Evolutionary conservation across 1,139 yeast species (phyloP), one percentile per base, ranked within the genome.

Genomic region (Tardiomyces blankii): DNA sequence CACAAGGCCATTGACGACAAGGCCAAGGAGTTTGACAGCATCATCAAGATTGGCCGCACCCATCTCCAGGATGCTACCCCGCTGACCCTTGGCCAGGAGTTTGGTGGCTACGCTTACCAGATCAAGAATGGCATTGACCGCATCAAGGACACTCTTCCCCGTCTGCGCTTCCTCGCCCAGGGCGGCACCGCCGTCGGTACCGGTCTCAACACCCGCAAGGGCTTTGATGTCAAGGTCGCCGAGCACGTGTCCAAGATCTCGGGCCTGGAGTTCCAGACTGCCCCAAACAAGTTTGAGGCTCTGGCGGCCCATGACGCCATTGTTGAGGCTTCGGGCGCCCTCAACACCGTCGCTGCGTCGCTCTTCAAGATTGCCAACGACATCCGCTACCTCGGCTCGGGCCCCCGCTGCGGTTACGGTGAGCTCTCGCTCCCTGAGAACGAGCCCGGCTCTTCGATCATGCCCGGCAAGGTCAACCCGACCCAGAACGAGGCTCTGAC

Each of bases 111-210:
- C 68, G 95, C 84, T 44, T 93, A 86, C 65, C 98, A 91, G 72
- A 67, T 93, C 55, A 77, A 85, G 58, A 85, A 86, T 63, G 97
- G 97, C 64, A 83, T 91, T 57, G 83, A 73, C 57, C 79, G 98
- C 65, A 81, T 91, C 51, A 87, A 87, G 70, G 72, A 71, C 53
- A 66, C 82, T 45, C 76, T 91, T 54, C 87, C 87, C 55, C 78
- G 81, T 66, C 75, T 91, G 65, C 75, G 82, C 61, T 78, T 66
- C 63, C 77, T 91, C 59, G 98, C 98, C 46, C 98, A 91, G 74
- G 98, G 98, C 71, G 98, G 98, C 70, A 91, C 98, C 54, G 98
- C 98, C 50, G 98, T 91, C 48, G 98, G 98, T 59, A 91, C 98
- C 48, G 98, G 98, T 54, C 78, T 91, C 58, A 91, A 91, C 78